These are phyloP conservation scores for Torulaspora pretoriensis DNA, from an alignment of 1,139 yeast species.

Conservation along the genomic window DNA sequence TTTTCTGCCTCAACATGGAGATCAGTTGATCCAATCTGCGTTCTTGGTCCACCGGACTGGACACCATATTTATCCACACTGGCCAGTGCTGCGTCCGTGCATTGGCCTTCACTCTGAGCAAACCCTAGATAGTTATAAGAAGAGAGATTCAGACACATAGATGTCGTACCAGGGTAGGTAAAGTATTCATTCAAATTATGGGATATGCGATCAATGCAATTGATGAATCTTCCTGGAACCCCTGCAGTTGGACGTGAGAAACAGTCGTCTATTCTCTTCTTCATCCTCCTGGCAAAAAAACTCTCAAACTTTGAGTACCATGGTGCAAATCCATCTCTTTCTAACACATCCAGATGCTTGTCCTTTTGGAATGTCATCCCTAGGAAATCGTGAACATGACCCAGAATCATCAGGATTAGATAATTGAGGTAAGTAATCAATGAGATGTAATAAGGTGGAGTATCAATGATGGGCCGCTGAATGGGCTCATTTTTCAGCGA, in stretches of 20 bases:
- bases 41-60: conserved; percentile 74
- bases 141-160: conserved; percentile 78
- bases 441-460: conserved; percentile 79
- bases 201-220: conserved; percentile 71
- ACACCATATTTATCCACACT: conserved; percentile 67
- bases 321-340: conserved; percentile 90
- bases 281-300: conserved; percentile 87
- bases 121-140: conserved; percentile 94
- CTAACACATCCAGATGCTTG: conserved; percentile 62
- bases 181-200: conserved; percentile 55
- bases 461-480: conserved; percentile 61
- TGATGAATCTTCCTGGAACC: conserved; percentile 90
- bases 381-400: conserved; percentile 85
- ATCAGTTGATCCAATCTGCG: conserved; percentile 70
- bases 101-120: conserved; percentile 89
- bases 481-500: conserved; percentile 48
- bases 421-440: conserved; percentile 81
- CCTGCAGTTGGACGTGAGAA: conserved; percentile 94
- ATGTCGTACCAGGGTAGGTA: conserved; percentile 67
- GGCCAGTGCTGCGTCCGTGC: conserved; percentile 75
- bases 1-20: conserved; percentile 71
- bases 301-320: conserved; percentile 92
- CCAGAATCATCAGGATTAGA: conserved; percentile 75
- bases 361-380: conserved; percentile 70
- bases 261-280: conserved; percentile 87